phyloP scores from a whole-genome alignment of 208 protist species.

The Crithidia acanthocephali region DNA sequence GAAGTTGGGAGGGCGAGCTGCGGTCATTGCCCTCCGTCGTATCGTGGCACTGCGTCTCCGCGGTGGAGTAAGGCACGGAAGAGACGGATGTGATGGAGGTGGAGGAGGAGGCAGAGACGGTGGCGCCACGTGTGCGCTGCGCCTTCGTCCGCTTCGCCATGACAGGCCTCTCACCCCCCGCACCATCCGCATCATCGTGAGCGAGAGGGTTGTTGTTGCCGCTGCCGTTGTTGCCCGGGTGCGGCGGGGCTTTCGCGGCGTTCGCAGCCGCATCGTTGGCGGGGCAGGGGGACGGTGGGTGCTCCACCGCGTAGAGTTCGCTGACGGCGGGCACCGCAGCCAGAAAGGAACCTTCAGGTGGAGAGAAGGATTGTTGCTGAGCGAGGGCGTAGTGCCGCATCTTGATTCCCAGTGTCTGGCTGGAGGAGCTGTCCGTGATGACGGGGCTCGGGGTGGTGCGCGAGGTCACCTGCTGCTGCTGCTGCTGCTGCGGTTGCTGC shows the following conservation, averaged over 20 bases:
- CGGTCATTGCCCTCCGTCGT: background rate
- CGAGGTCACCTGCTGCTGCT: background rate
- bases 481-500: background rate
- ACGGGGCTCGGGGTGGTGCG: background rate
- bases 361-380: background rate
- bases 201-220: background rate
- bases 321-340: background rate
- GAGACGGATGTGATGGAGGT: background rate
- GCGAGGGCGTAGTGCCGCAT: background rate
- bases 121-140: background rate
- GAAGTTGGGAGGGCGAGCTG: background rate
- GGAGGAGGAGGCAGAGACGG: background rate
- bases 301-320: background rate
- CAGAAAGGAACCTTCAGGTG: background rate
- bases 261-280: background rate
- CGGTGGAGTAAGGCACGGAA: slow-evolving; percentile 7
- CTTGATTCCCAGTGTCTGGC: background rate
- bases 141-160: background rate
- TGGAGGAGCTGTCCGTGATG: slow-evolving; percentile 10
- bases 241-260: background rate
- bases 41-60: slow-evolving; percentile 25
- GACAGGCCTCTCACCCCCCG: background rate
- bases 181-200: background rate
- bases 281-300: background rate
- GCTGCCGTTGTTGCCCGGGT: background rate